These are phyloP conservation scores for Colletotrichum sojae DNA, from an alignment of 2,329 filamentous ascomycete species.

Conservation along the genomic window DNA sequence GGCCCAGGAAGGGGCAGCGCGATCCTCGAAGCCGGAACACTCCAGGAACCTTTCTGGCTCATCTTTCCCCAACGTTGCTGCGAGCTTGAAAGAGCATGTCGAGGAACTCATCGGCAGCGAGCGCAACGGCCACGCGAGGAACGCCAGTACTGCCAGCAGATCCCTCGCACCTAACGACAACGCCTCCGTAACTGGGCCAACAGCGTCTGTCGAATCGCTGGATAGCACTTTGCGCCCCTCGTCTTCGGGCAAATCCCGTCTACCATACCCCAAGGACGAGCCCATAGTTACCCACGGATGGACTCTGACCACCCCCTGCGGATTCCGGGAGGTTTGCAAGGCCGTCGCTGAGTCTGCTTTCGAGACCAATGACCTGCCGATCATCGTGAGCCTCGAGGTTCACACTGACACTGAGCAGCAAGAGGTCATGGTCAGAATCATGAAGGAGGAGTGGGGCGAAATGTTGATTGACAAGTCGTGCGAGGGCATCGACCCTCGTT, in stretches of 20 bases:
- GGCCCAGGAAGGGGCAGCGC: slow-evolving; percentile 49
- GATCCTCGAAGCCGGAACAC: slow-evolving; percentile 59
- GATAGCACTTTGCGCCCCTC: slow-evolving; percentile 23
- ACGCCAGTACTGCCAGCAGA: slow-evolving; percentile 55
- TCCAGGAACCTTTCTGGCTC: slow-evolving; percentile 62
- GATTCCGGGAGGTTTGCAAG: slow-evolving; percentile 88
- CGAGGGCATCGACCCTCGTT: slow-evolving; percentile 65
- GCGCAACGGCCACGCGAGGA: slow-evolving; percentile 54
- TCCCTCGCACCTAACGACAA: slow-evolving; percentile 43
- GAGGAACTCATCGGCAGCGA: slow-evolving; percentile 46
- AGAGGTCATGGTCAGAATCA: slow-evolving; percentile 92
- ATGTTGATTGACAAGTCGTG: slow-evolving; percentile 75
- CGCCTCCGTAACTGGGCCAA: slow-evolving; percentile 49
- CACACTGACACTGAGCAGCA: slow-evolving; percentile 88
- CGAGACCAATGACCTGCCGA: slow-evolving; percentile 78
- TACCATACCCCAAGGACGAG: slow-evolving; percentile 66
- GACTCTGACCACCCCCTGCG: slow-evolving; percentile 87
- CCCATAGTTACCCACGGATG: slow-evolving; percentile 87
- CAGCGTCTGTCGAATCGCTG: slow-evolving; percentile 51
- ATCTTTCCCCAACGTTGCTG: slow-evolving; percentile 61
- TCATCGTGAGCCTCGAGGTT: slow-evolving; percentile 94
- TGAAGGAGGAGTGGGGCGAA: slow-evolving; percentile 88
- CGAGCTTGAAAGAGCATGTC: slow-evolving; percentile 55
- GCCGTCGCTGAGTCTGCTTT: slow-evolving; percentile 87
- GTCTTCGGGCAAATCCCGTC: slow-evolving; percentile 47